A percentile compares a stretch with the other conserved stretches of the same genome.
These are phyloP conservation scores for Cercospora janseana DNA, from an alignment of 2,329 filamentous ascomycete species.

Conservation along the genomic window DNA sequence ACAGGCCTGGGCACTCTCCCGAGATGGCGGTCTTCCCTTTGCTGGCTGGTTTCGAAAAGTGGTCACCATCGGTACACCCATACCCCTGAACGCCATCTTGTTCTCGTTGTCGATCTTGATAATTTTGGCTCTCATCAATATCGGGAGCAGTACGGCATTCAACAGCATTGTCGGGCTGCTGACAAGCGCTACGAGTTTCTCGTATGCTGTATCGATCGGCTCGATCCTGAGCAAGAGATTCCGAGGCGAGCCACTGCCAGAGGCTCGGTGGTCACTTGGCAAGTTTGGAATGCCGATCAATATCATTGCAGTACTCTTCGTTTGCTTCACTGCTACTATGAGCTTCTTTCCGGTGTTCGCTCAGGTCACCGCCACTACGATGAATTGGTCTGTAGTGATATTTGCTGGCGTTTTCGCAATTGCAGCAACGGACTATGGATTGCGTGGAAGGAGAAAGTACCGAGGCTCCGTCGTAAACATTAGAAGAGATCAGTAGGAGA, in stretches of 20 bases:
- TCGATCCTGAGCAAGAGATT: slow-evolving; percentile 21
- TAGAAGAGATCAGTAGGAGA: slow-evolving; percentile 2
- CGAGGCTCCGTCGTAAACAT: slow-evolving; percentile 20
- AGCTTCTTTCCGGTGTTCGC: slow-evolving; percentile 25
- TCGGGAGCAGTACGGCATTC: slow-evolving; percentile 41
- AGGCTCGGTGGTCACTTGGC: slow-evolving; percentile 20
- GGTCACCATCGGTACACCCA: slow-evolving; percentile 15
- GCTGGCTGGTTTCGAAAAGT: slow-evolving; percentile 18
- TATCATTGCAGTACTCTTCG: slow-evolving; percentile 16
- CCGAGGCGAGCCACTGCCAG: slow-evolving; percentile 18
- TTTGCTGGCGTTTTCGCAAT: slow-evolving; percentile 21
- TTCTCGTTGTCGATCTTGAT: slow-evolving; percentile 23
- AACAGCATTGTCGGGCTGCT: slow-evolving; percentile 41
- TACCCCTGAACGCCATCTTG: slow-evolving; percentile 27
- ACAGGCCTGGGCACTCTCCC: slow-evolving; percentile 43
- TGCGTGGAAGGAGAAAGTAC: slow-evolving; percentile 19
- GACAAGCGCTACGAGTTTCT: slow-evolving; percentile 13
- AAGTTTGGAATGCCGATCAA: slow-evolving; percentile 17
- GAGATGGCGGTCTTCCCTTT: slow-evolving; percentile 44
- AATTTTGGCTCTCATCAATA: slow-evolving; percentile 36
- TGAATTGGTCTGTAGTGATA: slow-evolving; percentile 28
- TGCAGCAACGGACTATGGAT: slow-evolving; percentile 12
- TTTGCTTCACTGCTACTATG: slow-evolving; percentile 15
- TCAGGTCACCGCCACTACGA: slow-evolving; percentile 16
- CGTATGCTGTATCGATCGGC: slow-evolving; percentile 22